Evolutionary conservation across 169 alveolate genomes (phyloP).

Genomic region (Cryptosporidium ubiquitum): DNA sequence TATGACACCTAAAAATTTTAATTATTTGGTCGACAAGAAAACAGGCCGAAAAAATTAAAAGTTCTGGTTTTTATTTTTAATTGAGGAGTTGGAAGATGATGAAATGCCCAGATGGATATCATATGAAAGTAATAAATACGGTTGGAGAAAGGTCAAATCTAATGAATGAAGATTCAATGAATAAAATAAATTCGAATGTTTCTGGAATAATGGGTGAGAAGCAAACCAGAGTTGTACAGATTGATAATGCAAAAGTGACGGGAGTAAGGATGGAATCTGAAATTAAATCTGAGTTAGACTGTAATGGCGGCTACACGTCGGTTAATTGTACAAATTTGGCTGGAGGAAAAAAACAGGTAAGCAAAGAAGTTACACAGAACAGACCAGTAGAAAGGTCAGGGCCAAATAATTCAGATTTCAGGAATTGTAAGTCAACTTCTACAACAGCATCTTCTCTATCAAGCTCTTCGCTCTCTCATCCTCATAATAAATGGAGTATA

Average conservation of each 20-base stretch:
- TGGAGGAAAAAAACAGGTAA: not conserved
- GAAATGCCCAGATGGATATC: slow-evolving; percentile 22
- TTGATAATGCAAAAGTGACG: not conserved
- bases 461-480: slow-evolving; percentile 30
- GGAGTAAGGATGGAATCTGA: slow-evolving; percentile 3
- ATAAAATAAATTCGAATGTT: not conserved
- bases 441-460: slow-evolving; percentile 46
- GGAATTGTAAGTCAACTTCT: slow-evolving; percentile 48
- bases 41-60: slow-evolving; percentile 19
- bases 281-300: not conserved
- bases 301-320: not conserved
- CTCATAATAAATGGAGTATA: slow-evolving; percentile 69
- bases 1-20: slow-evolving; percentile 10
- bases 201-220: slow-evolving; percentile 21
- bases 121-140: not conserved
- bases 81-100: slow-evolving; percentile 36
- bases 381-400: not conserved
- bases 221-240: slow-evolving; percentile 60
- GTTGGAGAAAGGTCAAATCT: slow-evolving; percentile 22
- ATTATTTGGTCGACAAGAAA: slow-evolving; percentile 5
- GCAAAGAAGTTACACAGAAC: not conserved
- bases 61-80: slow-evolving; percentile 9
- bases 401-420: slow-evolving; percentile 5
- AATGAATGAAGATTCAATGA: slow-evolving; percentile 11
- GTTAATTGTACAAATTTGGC: not conserved